Evolutionary conservation across 1,139 yeast genomes (phyloP).

Genomic region (Wickerhamomyces sp.): DNA sequence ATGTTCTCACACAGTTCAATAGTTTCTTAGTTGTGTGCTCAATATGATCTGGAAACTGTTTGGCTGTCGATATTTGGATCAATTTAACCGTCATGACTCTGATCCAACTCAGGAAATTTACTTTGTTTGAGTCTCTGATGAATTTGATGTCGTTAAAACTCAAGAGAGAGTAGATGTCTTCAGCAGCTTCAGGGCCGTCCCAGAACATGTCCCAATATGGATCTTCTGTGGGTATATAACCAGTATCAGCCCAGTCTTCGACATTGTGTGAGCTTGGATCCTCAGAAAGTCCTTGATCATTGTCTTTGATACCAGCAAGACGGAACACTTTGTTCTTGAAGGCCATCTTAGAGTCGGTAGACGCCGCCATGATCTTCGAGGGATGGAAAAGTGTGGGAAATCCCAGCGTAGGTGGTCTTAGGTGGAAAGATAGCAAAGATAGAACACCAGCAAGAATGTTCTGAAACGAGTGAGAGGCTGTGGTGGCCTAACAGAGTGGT

Average conservation of each 20-base stretch:
- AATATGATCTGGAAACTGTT: slow-evolving; percentile 22
- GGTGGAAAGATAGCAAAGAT: neutral
- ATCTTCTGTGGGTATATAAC: slow-evolving; percentile 39
- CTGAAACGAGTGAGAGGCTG: no score
- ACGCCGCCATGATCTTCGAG: neutral
- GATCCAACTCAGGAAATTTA: slow-evolving; percentile 52
- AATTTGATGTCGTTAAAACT: slow-evolving; percentile 53
- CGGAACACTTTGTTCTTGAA: slow-evolving; percentile 59
- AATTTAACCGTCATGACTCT: slow-evolving; percentile 35
- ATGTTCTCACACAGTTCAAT: slow-evolving; percentile 58
- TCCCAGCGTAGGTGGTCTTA: neutral
- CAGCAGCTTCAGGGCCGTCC: slow-evolving; percentile 37
- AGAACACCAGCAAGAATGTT: no score
- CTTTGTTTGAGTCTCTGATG: slow-evolving; percentile 51
- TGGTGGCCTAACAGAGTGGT: no score
- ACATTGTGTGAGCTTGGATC: slow-evolving; percentile 1
- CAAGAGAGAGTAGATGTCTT: slow-evolving; percentile 54
- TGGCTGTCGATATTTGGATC: slow-evolving; percentile 24
- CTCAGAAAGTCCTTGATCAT: slow-evolving; percentile 3
- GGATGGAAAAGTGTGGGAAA: neutral
- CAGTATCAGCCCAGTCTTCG: slow-evolving; percentile 6
- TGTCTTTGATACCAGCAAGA: slow-evolving; percentile 55
- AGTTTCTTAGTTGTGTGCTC: slow-evolving; percentile 25
- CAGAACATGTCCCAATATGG: slow-evolving; percentile 52
- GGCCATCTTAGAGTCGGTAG: slow-evolving; percentile 56